These are phyloP conservation scores for Tricholoma saponaceum DNA, from an alignment of 768 basidiomycete genomes.

Conservation along the genomic window DNA sequence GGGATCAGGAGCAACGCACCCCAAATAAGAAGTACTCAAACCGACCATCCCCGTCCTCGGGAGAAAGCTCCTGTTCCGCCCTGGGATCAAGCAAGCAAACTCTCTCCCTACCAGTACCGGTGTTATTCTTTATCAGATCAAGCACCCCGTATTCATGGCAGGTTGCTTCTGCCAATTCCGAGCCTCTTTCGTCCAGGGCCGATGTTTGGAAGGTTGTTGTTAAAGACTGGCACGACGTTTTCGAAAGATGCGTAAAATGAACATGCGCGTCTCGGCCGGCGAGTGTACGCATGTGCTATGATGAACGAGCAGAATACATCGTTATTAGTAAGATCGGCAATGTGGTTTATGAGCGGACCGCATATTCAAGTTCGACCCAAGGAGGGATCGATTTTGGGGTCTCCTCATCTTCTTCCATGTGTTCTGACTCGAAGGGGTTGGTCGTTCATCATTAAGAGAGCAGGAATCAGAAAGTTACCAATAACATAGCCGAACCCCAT, in stretches of 20 bases:
- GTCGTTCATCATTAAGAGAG: slow-evolving; percentile 3
- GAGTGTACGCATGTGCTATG: slow-evolving; percentile 79
- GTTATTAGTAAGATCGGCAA: slow-evolving; percentile 3
- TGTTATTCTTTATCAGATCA: slow-evolving; percentile 47
- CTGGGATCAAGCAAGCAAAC: slow-evolving; percentile 96
- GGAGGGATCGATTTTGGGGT: slow-evolving; percentile 66
- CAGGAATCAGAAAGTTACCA: slow-evolving; percentile 28
- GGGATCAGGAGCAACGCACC: slow-evolving; percentile 35
- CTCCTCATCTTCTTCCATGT: slow-evolving; percentile 93
- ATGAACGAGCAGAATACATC: neutral
- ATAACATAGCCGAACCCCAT: slow-evolving; percentile 57
- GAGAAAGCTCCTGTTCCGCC: slow-evolving; percentile 62
- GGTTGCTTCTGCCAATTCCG: slow-evolving; percentile 29
- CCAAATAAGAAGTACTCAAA: slow-evolving; percentile 94
- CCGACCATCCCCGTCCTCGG: slow-evolving; percentile 68
- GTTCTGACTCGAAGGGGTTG: slow-evolving; percentile 49
- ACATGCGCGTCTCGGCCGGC: slow-evolving; percentile 64
- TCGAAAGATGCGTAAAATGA: slow-evolving; percentile 84
- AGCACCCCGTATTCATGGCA: slow-evolving; percentile 52
- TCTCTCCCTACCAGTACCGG: slow-evolving; percentile 41
- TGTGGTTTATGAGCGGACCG: slow-evolving; percentile 38
- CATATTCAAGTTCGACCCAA: slow-evolving; percentile 94
- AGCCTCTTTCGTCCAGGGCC: neutral
- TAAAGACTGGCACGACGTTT: slow-evolving; percentile 59
- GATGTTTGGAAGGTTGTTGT: slow-evolving; percentile 21